A percentile compares a stretch with the other conserved stretches of the same genome.
phyloP scores from a whole-genome alignment of 805 yeast species.

The Saccharomycopsis olivae region DNA sequence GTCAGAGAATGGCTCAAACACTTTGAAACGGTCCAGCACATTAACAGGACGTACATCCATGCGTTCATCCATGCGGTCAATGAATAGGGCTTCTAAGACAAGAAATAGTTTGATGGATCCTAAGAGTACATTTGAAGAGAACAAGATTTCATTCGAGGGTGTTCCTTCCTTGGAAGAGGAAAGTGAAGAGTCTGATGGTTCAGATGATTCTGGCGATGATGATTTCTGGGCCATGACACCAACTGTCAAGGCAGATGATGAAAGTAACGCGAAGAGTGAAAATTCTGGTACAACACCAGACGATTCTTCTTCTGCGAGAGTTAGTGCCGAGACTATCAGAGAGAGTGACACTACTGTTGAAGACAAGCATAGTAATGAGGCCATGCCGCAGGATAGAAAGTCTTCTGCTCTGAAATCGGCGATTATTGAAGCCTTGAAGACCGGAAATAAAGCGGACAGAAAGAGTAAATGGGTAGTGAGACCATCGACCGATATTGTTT shows the following conservation, averaged over 20 bases:
- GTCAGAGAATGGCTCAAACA: neutral
- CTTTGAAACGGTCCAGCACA: slow-evolving; percentile 4
- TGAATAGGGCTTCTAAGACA: neutral
- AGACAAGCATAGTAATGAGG: slow-evolving; percentile 1
- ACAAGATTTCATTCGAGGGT: slow-evolving; percentile 60
- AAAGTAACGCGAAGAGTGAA: neutral
- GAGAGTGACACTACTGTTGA: slow-evolving; percentile 8
- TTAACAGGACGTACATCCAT: slow-evolving; percentile 1
- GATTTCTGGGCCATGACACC: slow-evolving; percentile 51
- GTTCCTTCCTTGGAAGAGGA: slow-evolving; percentile 44
- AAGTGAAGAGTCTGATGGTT: slow-evolving; percentile 25
- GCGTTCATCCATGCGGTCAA: neutral
- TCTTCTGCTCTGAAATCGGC: too few relatives aligned
- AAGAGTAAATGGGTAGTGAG: slow-evolving; percentile 53
- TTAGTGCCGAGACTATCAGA: neutral
- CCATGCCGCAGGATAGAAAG: neutral
- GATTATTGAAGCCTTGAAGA: neutral
- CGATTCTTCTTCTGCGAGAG: neutral
- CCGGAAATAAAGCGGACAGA: neutral
- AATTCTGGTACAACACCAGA: neutral
- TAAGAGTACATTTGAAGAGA: slow-evolving; percentile 46
- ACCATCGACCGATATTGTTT: slow-evolving; percentile 91
- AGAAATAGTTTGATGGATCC: neutral
- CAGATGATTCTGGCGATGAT: slow-evolving; percentile 35
- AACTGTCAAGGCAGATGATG: slow-evolving; percentile 17